Evolutionary conservation across 1,284 basidiomycete genomes (phyloP).

Genomic region (Athelia sp.): DNA sequence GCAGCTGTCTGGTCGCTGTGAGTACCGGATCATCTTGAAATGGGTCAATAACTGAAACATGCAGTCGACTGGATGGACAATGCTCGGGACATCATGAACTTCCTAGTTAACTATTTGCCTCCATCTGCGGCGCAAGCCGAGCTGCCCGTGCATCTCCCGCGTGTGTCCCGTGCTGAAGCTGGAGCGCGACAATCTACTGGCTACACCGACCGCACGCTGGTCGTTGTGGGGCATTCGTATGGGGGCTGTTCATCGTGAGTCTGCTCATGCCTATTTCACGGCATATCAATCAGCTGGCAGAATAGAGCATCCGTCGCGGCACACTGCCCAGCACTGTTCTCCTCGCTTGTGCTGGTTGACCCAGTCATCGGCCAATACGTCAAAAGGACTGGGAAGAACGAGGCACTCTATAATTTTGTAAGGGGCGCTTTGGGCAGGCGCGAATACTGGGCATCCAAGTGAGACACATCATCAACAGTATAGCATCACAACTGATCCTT

Average conservation of each 20-base stretch:
- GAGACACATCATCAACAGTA: too few relatives aligned
- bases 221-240: constrained; percentile 79
- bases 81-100: constrained; percentile 69
- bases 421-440: constrained; percentile 58
- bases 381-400: constrained; percentile 13
- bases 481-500: too few relatives aligned
- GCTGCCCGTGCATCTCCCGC: constrained; percentile 48
- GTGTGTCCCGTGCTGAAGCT: constrained; percentile 36
- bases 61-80: constrained; percentile 71
- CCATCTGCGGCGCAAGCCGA: constrained; percentile 19
- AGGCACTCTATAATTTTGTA: constrained; percentile 8
- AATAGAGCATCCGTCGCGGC: constrained; percentile 55
- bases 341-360: constrained; percentile 74
- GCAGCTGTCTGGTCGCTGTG: constrained; percentile 53
- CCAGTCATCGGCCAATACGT: constrained; percentile 55
- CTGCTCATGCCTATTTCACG: not conserved
- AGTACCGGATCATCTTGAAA: too few relatives aligned
- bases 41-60: too few relatives aligned
- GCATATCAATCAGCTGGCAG: constrained; percentile 2
- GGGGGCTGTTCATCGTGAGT: constrained; percentile 70
- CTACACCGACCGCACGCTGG: constrained; percentile 41
- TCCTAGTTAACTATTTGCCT: constrained; percentile 59
- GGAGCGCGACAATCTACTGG: constrained; percentile 37
- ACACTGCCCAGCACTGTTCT: constrained; percentile 63
- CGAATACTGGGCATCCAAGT: constrained; percentile 61